Evolutionary conservation across 2,329 filamentous ascomycete species (phyloP).

Genomic region (Stagonosporopsis chrysanthemi): DNA sequence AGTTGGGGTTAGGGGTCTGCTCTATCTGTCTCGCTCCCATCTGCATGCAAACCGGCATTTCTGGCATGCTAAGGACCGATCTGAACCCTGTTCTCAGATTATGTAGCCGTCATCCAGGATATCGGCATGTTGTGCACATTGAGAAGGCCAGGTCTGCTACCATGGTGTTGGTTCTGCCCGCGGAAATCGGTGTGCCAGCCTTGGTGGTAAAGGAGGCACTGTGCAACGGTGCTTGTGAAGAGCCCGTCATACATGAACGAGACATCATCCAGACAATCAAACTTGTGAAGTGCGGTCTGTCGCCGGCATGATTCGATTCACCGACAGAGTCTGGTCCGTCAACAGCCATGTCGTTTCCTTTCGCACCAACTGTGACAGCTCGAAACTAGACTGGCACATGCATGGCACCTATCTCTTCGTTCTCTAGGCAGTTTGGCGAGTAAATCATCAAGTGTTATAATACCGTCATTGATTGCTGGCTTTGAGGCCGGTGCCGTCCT

Average conservation of each 20-base stretch:
- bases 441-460: not conserved
- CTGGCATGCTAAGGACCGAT: not conserved
- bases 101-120: not conserved
- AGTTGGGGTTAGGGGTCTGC: not conserved
- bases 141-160: not conserved
- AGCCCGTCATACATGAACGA: not conserved
- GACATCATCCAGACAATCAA: no score
- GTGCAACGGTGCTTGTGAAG: not conserved
- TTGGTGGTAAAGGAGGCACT: not conserved
- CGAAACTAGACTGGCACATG: not conserved
- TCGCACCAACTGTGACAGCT: conserved; percentile 2
- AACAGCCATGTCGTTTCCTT: not conserved
- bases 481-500: not conserved
- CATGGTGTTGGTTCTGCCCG: not conserved
- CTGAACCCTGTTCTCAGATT: not conserved
- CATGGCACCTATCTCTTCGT: not conserved
- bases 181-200: not conserved
- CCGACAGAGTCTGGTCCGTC: not conserved
- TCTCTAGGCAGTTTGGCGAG: not conserved
- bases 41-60: not conserved
- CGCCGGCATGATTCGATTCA: not conserved
- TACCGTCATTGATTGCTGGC: conserved; percentile 13
- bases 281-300: not conserved
- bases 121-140: not conserved
- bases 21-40: not conserved